Conservation (phyloP, 768 basidiomycete species). For the Mycena latifolia region DNA sequence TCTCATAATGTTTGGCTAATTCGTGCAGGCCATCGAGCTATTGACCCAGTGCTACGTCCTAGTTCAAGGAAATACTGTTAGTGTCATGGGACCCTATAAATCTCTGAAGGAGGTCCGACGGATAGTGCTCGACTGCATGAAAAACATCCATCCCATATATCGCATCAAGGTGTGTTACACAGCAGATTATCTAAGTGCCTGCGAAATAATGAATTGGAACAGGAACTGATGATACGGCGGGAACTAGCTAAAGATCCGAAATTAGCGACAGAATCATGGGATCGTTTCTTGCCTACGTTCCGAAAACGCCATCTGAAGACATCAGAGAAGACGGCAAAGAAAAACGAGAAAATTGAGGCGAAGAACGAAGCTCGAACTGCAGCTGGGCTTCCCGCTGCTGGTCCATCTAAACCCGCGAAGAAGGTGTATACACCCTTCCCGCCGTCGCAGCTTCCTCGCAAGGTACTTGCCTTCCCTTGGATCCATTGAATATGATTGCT, state of each 20-base stretch:
- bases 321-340: slow-evolving; percentile 92
- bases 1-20: slow-evolving; percentile 13
- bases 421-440: slow-evolving; percentile 99
- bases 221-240: slow-evolving; percentile 99
- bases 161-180: slow-evolving; percentile 84
- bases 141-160: slow-evolving; percentile 99
- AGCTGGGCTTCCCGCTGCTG: slow-evolving; percentile 69
- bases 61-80: slow-evolving; percentile 98
- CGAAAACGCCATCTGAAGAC: slow-evolving; percentile 93
- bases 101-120: slow-evolving; percentile 95
- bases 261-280: slow-evolving; percentile 94
- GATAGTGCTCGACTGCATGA: slow-evolving; percentile 99
- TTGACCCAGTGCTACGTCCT: slow-evolving; percentile 97
- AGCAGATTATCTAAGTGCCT: slow-evolving; percentile 3
- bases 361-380: slow-evolving; percentile 75
- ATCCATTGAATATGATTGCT: background rate
- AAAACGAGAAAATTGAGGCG: slow-evolving; percentile 77
- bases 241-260: slow-evolving; percentile 99
- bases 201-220: slow-evolving; percentile 20
- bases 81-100: slow-evolving; percentile 97
- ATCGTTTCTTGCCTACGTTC: slow-evolving; percentile 97
- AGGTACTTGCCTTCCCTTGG: slow-evolving; percentile 59
- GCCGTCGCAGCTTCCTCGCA: slow-evolving; percentile 92
- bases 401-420: slow-evolving; percentile 74
- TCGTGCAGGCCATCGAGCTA: slow-evolving; percentile 90